These are phyloP conservation scores for Geotrichum candidum DNA, from an alignment of 1,139 yeast genomes.

Conservation along the genomic window DNA sequence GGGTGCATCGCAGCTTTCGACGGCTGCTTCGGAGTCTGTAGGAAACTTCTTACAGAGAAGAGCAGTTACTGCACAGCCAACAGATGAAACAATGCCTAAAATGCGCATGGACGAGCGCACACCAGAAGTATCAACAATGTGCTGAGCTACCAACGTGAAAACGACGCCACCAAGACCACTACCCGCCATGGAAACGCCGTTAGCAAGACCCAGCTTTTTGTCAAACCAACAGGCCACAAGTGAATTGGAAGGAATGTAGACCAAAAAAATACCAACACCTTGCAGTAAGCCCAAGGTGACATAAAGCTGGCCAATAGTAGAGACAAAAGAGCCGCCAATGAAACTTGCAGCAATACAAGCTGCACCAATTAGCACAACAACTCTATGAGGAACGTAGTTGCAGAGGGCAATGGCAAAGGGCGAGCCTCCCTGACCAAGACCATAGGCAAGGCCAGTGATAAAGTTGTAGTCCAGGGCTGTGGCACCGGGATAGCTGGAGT, in stretches of 20 bases:
- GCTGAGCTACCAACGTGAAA: constrained; percentile 39
- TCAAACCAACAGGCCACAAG: constrained; percentile 59
- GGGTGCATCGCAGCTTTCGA: constrained; percentile 36
- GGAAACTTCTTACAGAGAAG: constrained; percentile 28
- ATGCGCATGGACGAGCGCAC: constrained; percentile 65
- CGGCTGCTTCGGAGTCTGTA: not conserved
- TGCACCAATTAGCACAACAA: constrained; percentile 45
- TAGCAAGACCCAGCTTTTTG: constrained; percentile 50
- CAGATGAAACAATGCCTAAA: constrained; percentile 44
- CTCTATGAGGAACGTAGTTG: constrained; percentile 36
- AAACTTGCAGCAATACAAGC: constrained; percentile 51
- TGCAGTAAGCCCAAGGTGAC: constrained; percentile 63
- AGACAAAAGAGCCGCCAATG: constrained; percentile 59
- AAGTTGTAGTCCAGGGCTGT: constrained; percentile 56
- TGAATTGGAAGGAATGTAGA: constrained; percentile 54
- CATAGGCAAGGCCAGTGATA: constrained; percentile 61
- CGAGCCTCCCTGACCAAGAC: constrained; percentile 51
- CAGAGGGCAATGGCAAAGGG: constrained; percentile 42
- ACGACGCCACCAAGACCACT: constrained; percentile 35
- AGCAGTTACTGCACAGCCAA: constrained; percentile 36
- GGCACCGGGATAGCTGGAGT: constrained; percentile 50
- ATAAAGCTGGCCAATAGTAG: constrained; percentile 56
- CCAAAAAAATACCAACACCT: constrained; percentile 55
- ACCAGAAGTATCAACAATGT: constrained; percentile 44
- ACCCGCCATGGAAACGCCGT: constrained; percentile 38